These are phyloP conservation scores for Entomortierella parvispora DNA, from an alignment of 192 early-diverging fungal genomes.

Conservation along the genomic window DNA sequence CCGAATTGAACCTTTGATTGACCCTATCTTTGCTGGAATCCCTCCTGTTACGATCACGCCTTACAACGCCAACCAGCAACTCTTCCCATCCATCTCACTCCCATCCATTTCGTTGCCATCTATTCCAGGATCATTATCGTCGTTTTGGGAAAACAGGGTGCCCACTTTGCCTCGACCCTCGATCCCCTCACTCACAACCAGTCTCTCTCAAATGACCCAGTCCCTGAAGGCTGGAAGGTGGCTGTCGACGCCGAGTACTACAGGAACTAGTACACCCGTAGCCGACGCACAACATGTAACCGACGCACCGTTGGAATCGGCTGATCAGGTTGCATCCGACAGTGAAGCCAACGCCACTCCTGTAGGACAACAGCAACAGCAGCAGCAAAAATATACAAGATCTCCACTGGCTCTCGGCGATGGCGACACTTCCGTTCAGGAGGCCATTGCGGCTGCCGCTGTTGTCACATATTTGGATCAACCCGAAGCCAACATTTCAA, in stretches of 20 bases:
- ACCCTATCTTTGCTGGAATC: constrained; percentile 58
- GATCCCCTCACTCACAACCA: constrained; percentile 18
- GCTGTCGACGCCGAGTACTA: not conserved
- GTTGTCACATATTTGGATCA: constrained; percentile 28
- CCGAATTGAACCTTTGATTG: constrained; percentile 72
- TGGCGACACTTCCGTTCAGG: constrained; percentile 20
- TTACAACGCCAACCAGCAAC: constrained; percentile 17
- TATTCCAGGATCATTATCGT: constrained; percentile 23
- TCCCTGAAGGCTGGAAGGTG: constrained; percentile 39
- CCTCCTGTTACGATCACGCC: constrained; percentile 61
- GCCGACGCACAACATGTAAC: no score
- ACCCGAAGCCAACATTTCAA: constrained; percentile 1
- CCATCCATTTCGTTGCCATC: constrained; percentile 34
- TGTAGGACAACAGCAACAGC: not conserved
- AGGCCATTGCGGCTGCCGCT: constrained; percentile 28
- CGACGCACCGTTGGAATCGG: no score
- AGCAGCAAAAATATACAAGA: not conserved
- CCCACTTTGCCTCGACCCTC: constrained; percentile 24
- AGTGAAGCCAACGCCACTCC: no score
- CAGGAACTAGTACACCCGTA: not conserved
- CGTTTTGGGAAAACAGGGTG: constrained; percentile 43
- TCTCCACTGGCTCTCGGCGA: constrained; percentile 5
- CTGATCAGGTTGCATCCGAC: no score
- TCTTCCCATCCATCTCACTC: constrained; percentile 20
- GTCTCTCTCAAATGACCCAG: constrained; percentile 38